A percentile compares a stretch with the other conserved stretches of the same genome.
These are phyloP conservation scores for Plasmodium coatneyi DNA, from an alignment of 169 alveolate genomes.

Conservation along the genomic window DNA sequence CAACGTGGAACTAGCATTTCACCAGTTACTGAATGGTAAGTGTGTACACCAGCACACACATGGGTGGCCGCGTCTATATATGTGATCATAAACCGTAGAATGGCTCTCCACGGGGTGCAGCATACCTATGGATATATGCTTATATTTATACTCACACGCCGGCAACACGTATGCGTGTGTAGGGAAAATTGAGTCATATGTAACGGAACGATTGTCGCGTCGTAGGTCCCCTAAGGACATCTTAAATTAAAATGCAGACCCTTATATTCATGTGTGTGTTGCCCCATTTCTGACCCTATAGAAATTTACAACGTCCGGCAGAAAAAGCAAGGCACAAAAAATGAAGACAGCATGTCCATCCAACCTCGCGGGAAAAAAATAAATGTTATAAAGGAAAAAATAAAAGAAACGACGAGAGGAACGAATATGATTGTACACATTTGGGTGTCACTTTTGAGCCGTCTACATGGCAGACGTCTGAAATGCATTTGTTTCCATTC, in stretches of 20 bases:
- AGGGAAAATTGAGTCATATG: neutral
- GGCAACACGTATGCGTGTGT: neutral
- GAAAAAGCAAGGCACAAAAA: conserved; percentile 69
- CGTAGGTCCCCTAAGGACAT: neutral
- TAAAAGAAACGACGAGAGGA: neutral
- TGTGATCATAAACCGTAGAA: neutral
- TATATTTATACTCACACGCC: neutral
- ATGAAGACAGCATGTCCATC: conserved; percentile 64
- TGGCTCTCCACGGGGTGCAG: neutral
- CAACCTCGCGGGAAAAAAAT: conserved; percentile 76
- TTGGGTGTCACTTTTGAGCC: neutral
- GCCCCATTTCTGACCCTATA: neutral
- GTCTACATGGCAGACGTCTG: neutral
- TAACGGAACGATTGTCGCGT: neutral
- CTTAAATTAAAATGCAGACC: neutral
- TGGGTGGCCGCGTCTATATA: neutral
- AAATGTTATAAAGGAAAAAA: conserved; percentile 30
- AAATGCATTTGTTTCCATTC: neutral
- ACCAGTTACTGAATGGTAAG: conserved; percentile 73
- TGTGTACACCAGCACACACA: neutral
- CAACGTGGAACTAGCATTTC: conserved; percentile 96
- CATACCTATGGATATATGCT: neutral
- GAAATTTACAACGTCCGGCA: conserved; percentile 74
- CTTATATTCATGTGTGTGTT: conserved; percentile 14
- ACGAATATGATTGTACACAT: neutral